Evolutionary conservation across 371 early-diverging fungal species (phyloP).

Genomic region (Mucor piriformis): DNA sequence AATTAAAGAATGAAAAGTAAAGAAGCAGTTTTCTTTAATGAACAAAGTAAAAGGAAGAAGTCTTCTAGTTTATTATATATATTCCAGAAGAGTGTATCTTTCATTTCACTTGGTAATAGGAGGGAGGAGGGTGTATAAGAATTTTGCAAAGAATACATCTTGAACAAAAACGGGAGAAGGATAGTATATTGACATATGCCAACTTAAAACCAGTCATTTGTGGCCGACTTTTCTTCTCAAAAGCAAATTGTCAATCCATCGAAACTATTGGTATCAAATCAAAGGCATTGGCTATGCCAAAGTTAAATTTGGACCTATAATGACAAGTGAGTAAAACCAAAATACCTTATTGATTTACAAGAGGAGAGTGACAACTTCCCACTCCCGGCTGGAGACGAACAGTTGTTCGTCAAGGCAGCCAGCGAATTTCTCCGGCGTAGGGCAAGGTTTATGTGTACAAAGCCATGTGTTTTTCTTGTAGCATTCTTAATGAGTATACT

Average conservation of each 20-base stretch:
- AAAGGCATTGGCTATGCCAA: slow-evolving; percentile 14
- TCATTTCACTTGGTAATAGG: neutral
- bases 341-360: slow-evolving; percentile 17
- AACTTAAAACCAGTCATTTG: slow-evolving; percentile 13
- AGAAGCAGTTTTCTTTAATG: neutral
- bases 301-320: slow-evolving; percentile 20
- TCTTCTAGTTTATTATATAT: neutral
- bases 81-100: neutral
- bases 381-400: slow-evolving; percentile 23
- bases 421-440: slow-evolving; percentile 18
- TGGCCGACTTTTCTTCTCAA: slow-evolving; percentile 12
- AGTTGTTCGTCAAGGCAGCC: slow-evolving; percentile 18
- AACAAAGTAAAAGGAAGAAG: neutral
- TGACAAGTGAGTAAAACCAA: slow-evolving; percentile 12
- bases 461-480: slow-evolving; percentile 17
- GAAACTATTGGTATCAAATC: slow-evolving; percentile 18
- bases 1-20: too few species aligned
- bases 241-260: slow-evolving; percentile 17
- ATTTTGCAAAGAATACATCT: neutral
- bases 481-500: slow-evolving; percentile 18
- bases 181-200: slow-evolving; percentile 14
- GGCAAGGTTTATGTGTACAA: slow-evolving; percentile 19
- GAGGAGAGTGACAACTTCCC: slow-evolving; percentile 21
- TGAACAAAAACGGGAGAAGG: slow-evolving; percentile 1
- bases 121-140: neutral